phyloP scores from a whole-genome alignment of 805 yeast genomes.

The Kazachstania taianensis region DNA sequence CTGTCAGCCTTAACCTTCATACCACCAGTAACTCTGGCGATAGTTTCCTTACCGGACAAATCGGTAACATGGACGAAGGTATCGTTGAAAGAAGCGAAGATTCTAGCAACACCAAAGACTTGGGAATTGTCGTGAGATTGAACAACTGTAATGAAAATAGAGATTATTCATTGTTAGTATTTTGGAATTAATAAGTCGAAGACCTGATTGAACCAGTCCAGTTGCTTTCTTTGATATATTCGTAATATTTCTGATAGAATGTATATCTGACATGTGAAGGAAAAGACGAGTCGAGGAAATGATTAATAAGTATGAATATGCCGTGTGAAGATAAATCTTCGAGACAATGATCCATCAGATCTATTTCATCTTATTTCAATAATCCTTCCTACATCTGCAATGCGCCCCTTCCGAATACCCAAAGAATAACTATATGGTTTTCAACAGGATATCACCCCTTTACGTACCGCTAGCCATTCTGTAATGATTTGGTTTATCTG shows the following conservation, averaged over 20 bases:
- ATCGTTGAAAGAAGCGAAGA: constrained; percentile 99
- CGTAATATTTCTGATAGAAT: neutral
- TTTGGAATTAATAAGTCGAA: neutral
- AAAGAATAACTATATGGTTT: constrained; percentile 31
- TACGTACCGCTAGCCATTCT: constrained; percentile 34
- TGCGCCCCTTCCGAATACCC: too few relatives aligned
- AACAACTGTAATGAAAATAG: constrained; percentile 15
- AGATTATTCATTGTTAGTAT: constrained; percentile 1
- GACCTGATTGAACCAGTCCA: neutral
- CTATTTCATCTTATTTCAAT: too few relatives aligned
- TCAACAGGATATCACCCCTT: constrained; percentile 33
- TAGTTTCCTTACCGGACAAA: constrained; percentile 99
- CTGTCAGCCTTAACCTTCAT: constrained; percentile 99
- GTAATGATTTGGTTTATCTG: constrained; percentile 11
- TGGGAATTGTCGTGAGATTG: constrained; percentile 96
- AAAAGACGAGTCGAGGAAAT: neutral
- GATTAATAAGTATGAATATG: neutral
- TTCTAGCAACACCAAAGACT: constrained; percentile 99
- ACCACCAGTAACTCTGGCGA: constrained; percentile 99
- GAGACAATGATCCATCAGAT: neutral
- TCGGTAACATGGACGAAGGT: constrained; percentile 99
- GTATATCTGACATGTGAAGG: neutral
- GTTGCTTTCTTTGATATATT: too few relatives aligned
- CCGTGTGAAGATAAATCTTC: too few relatives aligned
- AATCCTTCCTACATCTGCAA: too few relatives aligned